Conservation (phyloP, 352 stramenopile species). For the Pythium volutum region DNA sequence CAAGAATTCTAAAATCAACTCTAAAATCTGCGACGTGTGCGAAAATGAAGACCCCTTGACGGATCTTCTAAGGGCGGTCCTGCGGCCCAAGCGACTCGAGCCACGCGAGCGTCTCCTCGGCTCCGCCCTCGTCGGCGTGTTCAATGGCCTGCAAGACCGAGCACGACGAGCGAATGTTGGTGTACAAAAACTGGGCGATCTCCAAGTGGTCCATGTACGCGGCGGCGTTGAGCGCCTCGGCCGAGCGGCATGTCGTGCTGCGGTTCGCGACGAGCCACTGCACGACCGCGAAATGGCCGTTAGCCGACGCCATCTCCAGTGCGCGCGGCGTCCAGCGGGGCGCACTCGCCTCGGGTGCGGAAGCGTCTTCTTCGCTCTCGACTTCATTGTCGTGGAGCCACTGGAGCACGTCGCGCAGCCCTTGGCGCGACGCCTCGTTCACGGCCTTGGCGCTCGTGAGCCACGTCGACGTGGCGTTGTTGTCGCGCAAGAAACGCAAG, state of each 20-base stretch:
- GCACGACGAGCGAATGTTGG: slow-evolving; percentile 41
- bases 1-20: slow-evolving; percentile 18
- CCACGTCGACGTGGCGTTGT: slow-evolving; percentile 39
- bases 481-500: slow-evolving; percentile 44
- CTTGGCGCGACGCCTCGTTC: slow-evolving; percentile 51
- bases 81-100: slow-evolving; percentile 34
- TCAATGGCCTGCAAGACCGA: slow-evolving; percentile 52
- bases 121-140: slow-evolving; percentile 60
- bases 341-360: background rate
- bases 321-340: slow-evolving; percentile 48
- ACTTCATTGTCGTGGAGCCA: slow-evolving; percentile 48
- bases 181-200: slow-evolving; percentile 49
- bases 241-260: slow-evolving; percentile 38
- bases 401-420: slow-evolving; percentile 43
- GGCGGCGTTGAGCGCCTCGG: slow-evolving; percentile 62
- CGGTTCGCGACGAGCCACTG: slow-evolving; percentile 62
- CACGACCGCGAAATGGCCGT: slow-evolving; percentile 52
- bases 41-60: background rate
- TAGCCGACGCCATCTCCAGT: slow-evolving; percentile 58
- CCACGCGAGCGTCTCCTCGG: slow-evolving; percentile 57
- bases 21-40: slow-evolving; percentile 22
- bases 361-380: slow-evolving; percentile 16
- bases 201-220: slow-evolving; percentile 74
- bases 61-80: slow-evolving; percentile 13
- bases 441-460: slow-evolving; percentile 53